Evolutionary conservation across 1,284 basidiomycete genomes (phyloP), one percentile per base, ranked within the genome.

Genomic region (Hypsizygus ulmarius): DNA sequence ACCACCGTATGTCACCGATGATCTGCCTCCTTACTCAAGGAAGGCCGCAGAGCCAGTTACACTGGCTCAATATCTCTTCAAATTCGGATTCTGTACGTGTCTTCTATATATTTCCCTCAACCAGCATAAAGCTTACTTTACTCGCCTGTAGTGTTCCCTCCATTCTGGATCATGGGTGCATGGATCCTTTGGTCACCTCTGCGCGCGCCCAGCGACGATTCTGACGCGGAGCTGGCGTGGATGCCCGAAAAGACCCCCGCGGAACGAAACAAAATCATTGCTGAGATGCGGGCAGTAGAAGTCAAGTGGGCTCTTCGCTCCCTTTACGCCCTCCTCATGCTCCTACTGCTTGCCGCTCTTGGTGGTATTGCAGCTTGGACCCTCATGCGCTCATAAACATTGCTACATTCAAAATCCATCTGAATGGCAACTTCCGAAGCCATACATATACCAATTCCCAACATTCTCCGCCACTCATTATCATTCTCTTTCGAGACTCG

Each of bases 141-240:
- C 1, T 38, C 35, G 8, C 41, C n/a, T 40, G 3, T 19, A 78
- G 75, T 78, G 34, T 77, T 78, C 56, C 72, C 72, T 6, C 72
- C 69, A 29, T 71, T 77, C 46, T 79, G 77, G 76, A 54, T 77
- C 18, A 61, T 78, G n/a, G 75, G 76, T 25, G 64, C 68, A 2
- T 55, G 72, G 51, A 72, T 77, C 39, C 64, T 76, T 4, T 44
- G 71, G 21, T 73, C 65, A 4, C 72, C 74, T 7, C 61, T 75
- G 18, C 49, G 36, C 30, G 47, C 43, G 15, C 49, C 49, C 40
- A 45, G 39, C 19, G 32, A 29, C 9, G 46, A 47, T 12, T 30
- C 32, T 2, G 54, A 56, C 10, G 46, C 50, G 9, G 57, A 62
- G 2, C 44, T 43, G 5, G 49, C 52, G 62, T 74, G 53, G 73